Conservation (phyloP, 2,329 filamentous ascomycete genomes). For the Bipolaris zeicola region DNA sequence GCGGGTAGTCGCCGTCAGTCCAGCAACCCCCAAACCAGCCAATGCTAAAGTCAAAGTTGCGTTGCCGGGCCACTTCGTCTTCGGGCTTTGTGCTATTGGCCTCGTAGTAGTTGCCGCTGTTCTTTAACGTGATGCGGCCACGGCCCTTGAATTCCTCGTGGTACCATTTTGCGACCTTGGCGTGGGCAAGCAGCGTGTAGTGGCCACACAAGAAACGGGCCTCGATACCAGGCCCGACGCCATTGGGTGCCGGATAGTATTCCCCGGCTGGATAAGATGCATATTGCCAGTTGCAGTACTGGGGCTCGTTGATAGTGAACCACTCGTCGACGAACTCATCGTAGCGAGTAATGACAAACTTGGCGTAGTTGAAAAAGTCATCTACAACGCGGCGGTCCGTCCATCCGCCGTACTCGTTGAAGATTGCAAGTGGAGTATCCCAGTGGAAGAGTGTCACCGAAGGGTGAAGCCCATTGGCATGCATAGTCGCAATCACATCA, state of each 20-base stretch:
- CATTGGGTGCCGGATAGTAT: conserved; percentile 54
- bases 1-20: conserved; percentile 53
- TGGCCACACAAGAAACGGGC: conserved; percentile 55
- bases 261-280: conserved; percentile 51
- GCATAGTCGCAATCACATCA: conserved; percentile 47
- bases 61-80: conserved; percentile 46
- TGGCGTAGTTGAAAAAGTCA: conserved; percentile 52
- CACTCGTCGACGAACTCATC: conserved; percentile 49
- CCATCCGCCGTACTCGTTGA: conserved; percentile 52
- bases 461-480: conserved; percentile 44
- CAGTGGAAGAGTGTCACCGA: conserved; percentile 51
- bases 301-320: conserved; percentile 52
- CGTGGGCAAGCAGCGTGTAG: conserved; percentile 51
- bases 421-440: conserved; percentile 52
- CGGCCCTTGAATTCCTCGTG: conserved; percentile 53
- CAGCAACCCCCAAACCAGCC: conserved; percentile 55
- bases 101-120: conserved; percentile 51
- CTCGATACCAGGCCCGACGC: conserved; percentile 47
- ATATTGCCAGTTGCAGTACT: conserved; percentile 59
- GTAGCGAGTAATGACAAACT: conserved; percentile 51
- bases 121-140: conserved; percentile 53
- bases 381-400: conserved; percentile 48
- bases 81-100: conserved; percentile 45
- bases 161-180: conserved; percentile 53
- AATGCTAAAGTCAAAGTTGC: conserved; percentile 51